A percentile compares a stretch with the other conserved stretches of the same genome.
phyloP scores from a whole-genome alignment of 1,139 yeast species.

The Ashbya aceris region DNA sequence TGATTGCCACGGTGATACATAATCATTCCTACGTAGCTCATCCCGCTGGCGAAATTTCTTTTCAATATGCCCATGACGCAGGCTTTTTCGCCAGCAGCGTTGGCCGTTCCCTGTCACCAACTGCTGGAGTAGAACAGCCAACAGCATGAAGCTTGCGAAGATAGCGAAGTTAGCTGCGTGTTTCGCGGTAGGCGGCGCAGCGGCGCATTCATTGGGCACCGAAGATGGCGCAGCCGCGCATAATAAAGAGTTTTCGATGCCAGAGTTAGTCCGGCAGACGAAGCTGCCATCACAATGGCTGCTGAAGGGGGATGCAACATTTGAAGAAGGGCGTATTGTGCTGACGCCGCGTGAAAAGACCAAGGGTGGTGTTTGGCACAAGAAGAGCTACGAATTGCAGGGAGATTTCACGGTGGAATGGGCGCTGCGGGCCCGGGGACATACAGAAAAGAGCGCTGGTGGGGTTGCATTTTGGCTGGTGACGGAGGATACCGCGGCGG shows the following conservation, averaged over 20 bases:
- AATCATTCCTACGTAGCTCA: no score
- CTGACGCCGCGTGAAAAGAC: slow-evolving; percentile 36
- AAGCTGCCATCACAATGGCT: slow-evolving; percentile 29
- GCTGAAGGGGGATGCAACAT: slow-evolving; percentile 27
- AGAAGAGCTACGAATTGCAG: slow-evolving; percentile 25
- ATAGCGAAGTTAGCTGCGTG: no score
- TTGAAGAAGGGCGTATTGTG: slow-evolving; percentile 37
- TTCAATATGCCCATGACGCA: no score
- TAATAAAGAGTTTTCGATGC: slow-evolving; percentile 31
- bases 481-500: slow-evolving; percentile 7
- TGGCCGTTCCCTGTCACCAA: no score
- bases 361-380: slow-evolving; percentile 46
- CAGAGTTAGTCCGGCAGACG: slow-evolving; percentile 28
- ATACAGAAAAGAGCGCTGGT: slow-evolving; percentile 36
- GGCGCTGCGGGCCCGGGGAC: slow-evolving; percentile 51
- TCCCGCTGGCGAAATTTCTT: no score
- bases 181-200: no score
- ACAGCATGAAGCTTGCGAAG: background rate
- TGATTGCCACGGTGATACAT: no score
- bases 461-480: slow-evolving; percentile 46
- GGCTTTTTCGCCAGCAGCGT: no score
- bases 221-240: no score
- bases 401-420: slow-evolving; percentile 53
- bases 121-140: no score
- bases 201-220: no score